These are phyloP conservation scores for Aspergillus sp. DNA, from an alignment of 2,329 filamentous ascomycete species.

Conservation along the genomic window DNA sequence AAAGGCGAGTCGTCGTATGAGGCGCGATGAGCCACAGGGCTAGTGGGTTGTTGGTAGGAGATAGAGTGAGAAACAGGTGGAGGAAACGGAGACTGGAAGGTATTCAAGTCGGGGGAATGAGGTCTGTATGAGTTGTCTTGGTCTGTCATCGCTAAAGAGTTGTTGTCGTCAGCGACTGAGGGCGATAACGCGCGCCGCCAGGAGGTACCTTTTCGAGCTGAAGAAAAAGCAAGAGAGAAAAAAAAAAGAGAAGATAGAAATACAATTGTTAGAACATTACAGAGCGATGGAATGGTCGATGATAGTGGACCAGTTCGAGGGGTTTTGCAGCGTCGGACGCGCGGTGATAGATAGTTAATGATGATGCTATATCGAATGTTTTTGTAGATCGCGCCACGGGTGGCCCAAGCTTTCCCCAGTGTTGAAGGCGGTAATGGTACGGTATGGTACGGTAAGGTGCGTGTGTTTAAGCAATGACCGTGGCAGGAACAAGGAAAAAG, in stretches of 20 bases:
- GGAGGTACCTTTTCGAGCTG: neutral
- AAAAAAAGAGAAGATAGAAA: constrained; percentile 1
- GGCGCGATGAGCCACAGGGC: constrained; percentile 32
- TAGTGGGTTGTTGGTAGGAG: constrained; percentile 27
- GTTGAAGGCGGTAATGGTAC: no score
- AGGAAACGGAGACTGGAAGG: constrained; percentile 39
- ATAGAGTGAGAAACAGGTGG: constrained; percentile 24
- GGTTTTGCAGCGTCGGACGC: no score
- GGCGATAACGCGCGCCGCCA: neutral
- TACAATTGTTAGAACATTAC: constrained; percentile 8
- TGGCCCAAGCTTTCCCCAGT: no score
- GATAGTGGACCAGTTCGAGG: no score
- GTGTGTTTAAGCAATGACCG: constrained; percentile 11
- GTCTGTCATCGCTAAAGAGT: constrained; percentile 37
- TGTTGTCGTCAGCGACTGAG: constrained; percentile 8
- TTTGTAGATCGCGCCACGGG: no score
- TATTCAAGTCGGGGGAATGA: constrained; percentile 48
- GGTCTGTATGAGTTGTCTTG: constrained; percentile 43
- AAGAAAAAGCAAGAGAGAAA: neutral
- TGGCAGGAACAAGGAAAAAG: constrained; percentile 13
- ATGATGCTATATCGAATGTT: no score
- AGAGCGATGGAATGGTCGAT: neutral
- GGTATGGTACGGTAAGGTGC: constrained; percentile 5
- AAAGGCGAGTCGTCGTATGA: constrained; percentile 45
- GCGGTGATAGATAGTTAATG: no score